phyloP scores from a whole-genome alignment of 2,329 filamentous ascomycete species.

The Daldinia eschscholtzii region DNA sequence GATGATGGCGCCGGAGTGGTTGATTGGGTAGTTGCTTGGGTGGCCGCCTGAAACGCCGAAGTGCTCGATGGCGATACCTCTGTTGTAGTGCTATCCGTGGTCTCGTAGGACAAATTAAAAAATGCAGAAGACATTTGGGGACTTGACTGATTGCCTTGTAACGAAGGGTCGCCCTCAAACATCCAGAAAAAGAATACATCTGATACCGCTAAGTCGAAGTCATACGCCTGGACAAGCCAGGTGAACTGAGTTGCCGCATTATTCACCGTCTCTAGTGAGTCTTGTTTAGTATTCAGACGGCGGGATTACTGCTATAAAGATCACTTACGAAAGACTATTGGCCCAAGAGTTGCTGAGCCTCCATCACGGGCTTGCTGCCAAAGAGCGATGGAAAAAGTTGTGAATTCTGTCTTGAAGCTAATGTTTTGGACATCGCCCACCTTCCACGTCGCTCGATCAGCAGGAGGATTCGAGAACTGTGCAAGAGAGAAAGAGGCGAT shows the following conservation, averaged over 20 bases:
- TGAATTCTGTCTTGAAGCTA: conserved; percentile 34
- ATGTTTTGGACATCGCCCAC: conserved; percentile 29
- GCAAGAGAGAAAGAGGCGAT: not conserved
- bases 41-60: no score
- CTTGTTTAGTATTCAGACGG: not conserved
- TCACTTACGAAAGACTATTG: conserved; percentile 21
- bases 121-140: not conserved
- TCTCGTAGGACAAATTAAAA: not conserved
- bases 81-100: not conserved
- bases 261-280: conserved; percentile 8
- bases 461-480: conserved; percentile 1
- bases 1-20: not conserved
- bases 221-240: conserved; percentile 20
- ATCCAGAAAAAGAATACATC: conserved; percentile 16
- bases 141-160: conserved; percentile 1
- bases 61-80: not conserved
- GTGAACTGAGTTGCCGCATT: conserved; percentile 5
- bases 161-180: conserved; percentile 7
- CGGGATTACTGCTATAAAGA: not conserved
- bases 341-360: conserved; percentile 33
- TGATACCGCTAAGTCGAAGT: conserved; percentile 11
- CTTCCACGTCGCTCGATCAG: not conserved
- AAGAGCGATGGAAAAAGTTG: conserved; percentile 42
- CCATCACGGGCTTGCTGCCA: conserved; percentile 39
- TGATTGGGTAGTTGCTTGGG: no score